Percentiles rank a stretch among this genome's conserved stretches.
phyloP scores from a whole-genome alignment of 2,329 filamentous ascomycete genomes.

The Penicillium sp. region DNA sequence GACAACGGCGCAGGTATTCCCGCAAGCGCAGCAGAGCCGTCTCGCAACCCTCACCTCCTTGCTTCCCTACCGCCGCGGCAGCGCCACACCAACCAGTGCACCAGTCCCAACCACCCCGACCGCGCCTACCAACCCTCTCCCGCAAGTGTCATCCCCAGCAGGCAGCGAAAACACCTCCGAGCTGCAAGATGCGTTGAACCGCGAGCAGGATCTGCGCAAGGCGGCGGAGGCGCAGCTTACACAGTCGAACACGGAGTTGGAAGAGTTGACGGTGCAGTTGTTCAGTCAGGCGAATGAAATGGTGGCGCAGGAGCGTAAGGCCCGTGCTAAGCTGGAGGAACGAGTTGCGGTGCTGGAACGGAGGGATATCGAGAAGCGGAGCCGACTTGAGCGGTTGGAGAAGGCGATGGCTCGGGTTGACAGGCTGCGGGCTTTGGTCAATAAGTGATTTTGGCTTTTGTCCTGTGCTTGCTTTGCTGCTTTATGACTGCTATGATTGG shows the following conservation, averaged over 20 bases:
- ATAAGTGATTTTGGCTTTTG: slow-evolving; percentile 19
- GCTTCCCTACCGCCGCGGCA: slow-evolving; percentile 40
- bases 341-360: slow-evolving; percentile 47
- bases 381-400: slow-evolving; percentile 55
- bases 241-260: slow-evolving; percentile 57
- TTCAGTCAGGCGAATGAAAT: slow-evolving; percentile 67
- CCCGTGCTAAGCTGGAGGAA: slow-evolving; percentile 53
- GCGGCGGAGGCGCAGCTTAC: slow-evolving; percentile 58
- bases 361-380: slow-evolving; percentile 51
- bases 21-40: slow-evolving; percentile 32
- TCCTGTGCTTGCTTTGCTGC: slow-evolving; percentile 3
- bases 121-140: slow-evolving; percentile 3
- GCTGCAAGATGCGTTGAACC: slow-evolving; percentile 54
- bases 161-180: slow-evolving; percentile 36
- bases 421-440: slow-evolving; percentile 55
- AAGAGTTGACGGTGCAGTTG: slow-evolving; percentile 59
- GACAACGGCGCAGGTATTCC: slow-evolving; percentile 23
- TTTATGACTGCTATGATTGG: slow-evolving; percentile 11
- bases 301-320: slow-evolving; percentile 62
- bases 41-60: slow-evolving; percentile 40
- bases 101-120: slow-evolving; percentile 21
- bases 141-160: slow-evolving; percentile 20
- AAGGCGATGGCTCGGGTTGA: slow-evolving; percentile 58
- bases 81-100: slow-evolving; percentile 25
- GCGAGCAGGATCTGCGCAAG: slow-evolving; percentile 55